phyloP scores from a whole-genome alignment of 2,329 filamentous ascomycete genomes.

The Hypoxylon sp. region DNA sequence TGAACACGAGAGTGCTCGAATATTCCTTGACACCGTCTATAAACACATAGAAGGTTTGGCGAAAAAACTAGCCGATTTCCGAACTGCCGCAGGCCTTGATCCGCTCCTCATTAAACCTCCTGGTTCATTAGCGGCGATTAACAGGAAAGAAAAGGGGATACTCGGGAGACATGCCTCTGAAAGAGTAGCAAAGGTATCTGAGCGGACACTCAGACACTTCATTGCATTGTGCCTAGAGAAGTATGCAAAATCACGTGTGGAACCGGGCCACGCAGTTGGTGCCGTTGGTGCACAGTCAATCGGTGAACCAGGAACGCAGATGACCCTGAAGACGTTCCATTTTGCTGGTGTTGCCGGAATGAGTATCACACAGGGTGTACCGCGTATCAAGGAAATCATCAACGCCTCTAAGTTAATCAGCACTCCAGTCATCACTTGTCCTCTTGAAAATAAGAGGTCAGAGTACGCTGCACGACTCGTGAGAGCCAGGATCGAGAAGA shows the following conservation, averaged over 20 bases:
- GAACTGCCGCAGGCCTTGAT: conserved; percentile 64
- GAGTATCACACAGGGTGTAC: conserved; percentile 99
- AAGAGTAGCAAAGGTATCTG: conserved; percentile 85
- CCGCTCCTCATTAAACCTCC: conserved; percentile 49
- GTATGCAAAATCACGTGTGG: conserved; percentile 90
- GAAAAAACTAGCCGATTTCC: conserved; percentile 68
- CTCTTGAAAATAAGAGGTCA: conserved; percentile 79
- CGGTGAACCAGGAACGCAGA: conserved; percentile 97
- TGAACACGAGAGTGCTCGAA: conserved; percentile 83
- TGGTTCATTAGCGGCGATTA: conserved; percentile 46
- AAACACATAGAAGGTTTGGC: conserved; percentile 76
- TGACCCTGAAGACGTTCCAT: conserved; percentile 99
- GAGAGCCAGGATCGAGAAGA: conserved; percentile 95
- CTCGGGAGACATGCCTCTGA: conserved; percentile 59
- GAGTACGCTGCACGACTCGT: conserved; percentile 88
- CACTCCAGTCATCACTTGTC: conserved; percentile 92
- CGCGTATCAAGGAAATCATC: conserved; percentile 99
- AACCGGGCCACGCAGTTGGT: conserved; percentile 95
- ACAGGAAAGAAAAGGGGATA: conserved; percentile 48
- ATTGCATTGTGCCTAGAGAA: conserved; percentile 87
- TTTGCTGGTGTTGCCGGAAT: conserved; percentile 99
- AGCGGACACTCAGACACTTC: conserved; percentile 78
- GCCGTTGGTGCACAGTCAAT: conserved; percentile 98
- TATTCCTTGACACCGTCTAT: conserved; percentile 83
- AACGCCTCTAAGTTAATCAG: conserved; percentile 95